Conservation (phyloP, 306 rosid species). For the Begonia peltatifolia region DNA sequence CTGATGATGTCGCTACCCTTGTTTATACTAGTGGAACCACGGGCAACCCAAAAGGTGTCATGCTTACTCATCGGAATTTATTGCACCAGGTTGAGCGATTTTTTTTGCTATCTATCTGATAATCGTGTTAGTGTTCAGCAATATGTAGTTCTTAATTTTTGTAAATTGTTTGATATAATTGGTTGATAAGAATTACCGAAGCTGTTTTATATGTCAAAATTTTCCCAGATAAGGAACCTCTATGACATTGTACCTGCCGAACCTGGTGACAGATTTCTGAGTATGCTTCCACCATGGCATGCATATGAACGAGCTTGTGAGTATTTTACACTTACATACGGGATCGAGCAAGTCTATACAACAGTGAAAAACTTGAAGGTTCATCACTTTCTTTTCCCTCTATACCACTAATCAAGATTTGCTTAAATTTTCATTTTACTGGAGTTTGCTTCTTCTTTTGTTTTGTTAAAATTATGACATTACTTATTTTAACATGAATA, state of each 20-base stretch:
- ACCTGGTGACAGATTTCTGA: conserved; percentile 76
- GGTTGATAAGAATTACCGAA: not conserved
- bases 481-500: not conserved
- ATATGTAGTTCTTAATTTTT: conserved; percentile 7
- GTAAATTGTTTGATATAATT: not conserved
- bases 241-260: conserved; percentile 64
- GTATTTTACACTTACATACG: conserved; percentile 67
- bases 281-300: conserved; percentile 97
- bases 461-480: not conserved
- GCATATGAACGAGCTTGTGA: conserved; percentile 88
- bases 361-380: conserved; percentile 84
- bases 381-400: conserved; percentile 1
- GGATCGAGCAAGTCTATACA: conserved; percentile 74
- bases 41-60: conserved; percentile 90
- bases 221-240: conserved; percentile 52
- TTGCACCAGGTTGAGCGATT: conserved; percentile 72
- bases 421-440: not conserved
- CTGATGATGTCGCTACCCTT: conserved; percentile 77
- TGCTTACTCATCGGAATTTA: conserved; percentile 82
- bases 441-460: not conserved
- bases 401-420: not conserved
- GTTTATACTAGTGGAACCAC: conserved; percentile 93
- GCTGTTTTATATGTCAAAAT: conserved; percentile 5
- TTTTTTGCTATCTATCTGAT: conserved; percentile 7
- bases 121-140: not conserved